These are phyloP conservation scores for Colletotrichum navitas DNA, from an alignment of 2,329 filamentous ascomycete genomes.

Conservation along the genomic window DNA sequence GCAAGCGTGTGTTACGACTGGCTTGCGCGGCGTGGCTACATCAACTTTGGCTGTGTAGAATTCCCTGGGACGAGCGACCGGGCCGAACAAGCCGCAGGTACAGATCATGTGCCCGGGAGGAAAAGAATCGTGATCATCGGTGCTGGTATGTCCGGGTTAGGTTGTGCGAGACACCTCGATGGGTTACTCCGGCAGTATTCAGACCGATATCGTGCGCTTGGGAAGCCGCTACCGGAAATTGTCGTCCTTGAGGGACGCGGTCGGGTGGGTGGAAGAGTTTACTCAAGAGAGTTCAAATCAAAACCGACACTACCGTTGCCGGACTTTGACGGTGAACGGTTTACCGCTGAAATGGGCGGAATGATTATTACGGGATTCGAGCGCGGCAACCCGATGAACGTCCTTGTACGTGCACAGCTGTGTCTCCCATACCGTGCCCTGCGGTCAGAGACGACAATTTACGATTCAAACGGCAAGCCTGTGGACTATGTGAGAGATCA, in stretches of 20 bases:
- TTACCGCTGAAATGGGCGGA: slow-evolving; percentile 95
- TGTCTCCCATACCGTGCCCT: slow-evolving; percentile 88
- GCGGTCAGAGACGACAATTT: slow-evolving; percentile 85
- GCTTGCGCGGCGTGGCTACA: slow-evolving; percentile 90
- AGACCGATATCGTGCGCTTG: slow-evolving; percentile 72
- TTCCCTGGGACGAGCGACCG: slow-evolving; percentile 59
- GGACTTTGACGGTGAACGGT: slow-evolving; percentile 69
- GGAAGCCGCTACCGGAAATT: slow-evolving; percentile 78
- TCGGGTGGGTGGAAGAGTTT: slow-evolving; percentile 91
- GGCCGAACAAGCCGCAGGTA: slow-evolving; percentile 56
- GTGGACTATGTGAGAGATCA: slow-evolving; percentile 85
- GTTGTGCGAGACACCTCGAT: slow-evolving; percentile 91
- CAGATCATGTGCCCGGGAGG: slow-evolving; percentile 50
- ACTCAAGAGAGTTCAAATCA: slow-evolving; percentile 79
- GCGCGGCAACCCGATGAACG: slow-evolving; percentile 91
- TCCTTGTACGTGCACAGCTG: slow-evolving; percentile 90
- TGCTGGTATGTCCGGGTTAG: slow-evolving; percentile 93
- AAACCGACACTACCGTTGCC: slow-evolving; percentile 65
- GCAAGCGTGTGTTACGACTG: slow-evolving; percentile 92
- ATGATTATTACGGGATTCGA: slow-evolving; percentile 99
- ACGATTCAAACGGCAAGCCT: slow-evolving; percentile 83
- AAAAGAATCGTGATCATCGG: slow-evolving; percentile 88
- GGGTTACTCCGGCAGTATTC: slow-evolving; percentile 86
- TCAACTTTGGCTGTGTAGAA: slow-evolving; percentile 94
- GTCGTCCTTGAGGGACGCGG: slow-evolving; percentile 88